A percentile compares a stretch with the other conserved stretches of the same genome.
Conservation (phyloP, 2,329 filamentous ascomycete species). For the Fusarium kyushuense region DNA sequence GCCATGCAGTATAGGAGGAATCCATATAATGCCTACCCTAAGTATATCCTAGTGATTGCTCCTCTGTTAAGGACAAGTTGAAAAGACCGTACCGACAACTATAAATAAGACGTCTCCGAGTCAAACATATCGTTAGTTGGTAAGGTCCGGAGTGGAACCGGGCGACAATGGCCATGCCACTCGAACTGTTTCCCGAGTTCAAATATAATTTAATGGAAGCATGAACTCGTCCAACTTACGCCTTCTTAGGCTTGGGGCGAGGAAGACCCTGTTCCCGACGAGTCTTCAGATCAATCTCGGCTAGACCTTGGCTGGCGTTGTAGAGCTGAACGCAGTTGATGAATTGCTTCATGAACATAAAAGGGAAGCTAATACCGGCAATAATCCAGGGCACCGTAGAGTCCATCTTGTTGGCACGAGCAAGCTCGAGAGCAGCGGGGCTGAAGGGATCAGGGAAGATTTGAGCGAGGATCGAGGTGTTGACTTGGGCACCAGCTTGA, state of each 20-base stretch:
- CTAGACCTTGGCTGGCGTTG: conserved; percentile 92
- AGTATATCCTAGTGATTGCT: conserved; percentile 40
- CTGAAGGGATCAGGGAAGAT: conserved; percentile 92
- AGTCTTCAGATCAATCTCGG: conserved; percentile 84
- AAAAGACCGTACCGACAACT: conserved; percentile 30
- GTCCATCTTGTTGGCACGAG: conserved; percentile 93
- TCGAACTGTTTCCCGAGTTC: not conserved
- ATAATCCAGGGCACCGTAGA: conserved; percentile 77
- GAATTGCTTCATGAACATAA: conserved; percentile 92
- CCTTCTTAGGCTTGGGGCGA: conserved; percentile 55
- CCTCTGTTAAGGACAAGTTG: conserved; percentile 25
- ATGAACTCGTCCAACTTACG: conserved; percentile 33
- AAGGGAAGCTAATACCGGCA: conserved; percentile 80
- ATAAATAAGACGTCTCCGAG: conserved; percentile 11
- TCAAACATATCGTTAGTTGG: conserved; percentile 14
- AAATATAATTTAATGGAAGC: conserved; percentile 1
- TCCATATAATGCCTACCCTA: conserved; percentile 29
- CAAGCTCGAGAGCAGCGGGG: conserved; percentile 90
- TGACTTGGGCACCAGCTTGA: conserved; percentile 76
- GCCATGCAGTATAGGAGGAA: conserved; percentile 46
- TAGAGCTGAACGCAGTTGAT: conserved; percentile 95
- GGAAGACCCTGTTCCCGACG: conserved; percentile 68
- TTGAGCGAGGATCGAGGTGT: conserved; percentile 75
- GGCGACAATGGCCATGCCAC: not conserved
- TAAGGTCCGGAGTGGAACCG: not conserved